Evolutionary conservation across 768 basidiomycete genomes (phyloP).

Genomic region (Tubosaeta sp.): DNA sequence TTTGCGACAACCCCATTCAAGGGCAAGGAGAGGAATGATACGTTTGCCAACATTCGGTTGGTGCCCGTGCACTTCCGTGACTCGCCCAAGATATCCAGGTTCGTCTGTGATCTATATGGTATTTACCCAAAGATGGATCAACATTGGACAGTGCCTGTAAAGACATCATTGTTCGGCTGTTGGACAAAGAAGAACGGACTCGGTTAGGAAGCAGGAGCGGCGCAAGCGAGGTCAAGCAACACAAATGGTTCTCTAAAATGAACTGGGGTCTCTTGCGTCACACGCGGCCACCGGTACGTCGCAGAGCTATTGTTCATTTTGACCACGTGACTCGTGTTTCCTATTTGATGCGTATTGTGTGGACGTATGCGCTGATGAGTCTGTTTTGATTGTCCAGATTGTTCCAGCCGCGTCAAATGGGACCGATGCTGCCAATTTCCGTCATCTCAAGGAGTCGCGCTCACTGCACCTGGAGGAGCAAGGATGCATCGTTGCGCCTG

Average conservation of each 20-base stretch:
- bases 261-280: conserved; percentile 97
- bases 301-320: background rate
- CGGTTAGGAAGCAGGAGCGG: conserved; percentile 90
- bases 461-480: conserved; percentile 86
- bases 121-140: conserved; percentile 7
- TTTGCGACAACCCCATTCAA: conserved; percentile 99
- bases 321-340: conserved; percentile 11
- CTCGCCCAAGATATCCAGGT: conserved; percentile 72
- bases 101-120: conserved; percentile 28
- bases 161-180: conserved; percentile 77
- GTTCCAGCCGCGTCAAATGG: conserved; percentile 72
- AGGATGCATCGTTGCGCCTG: conserved; percentile 32
- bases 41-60: conserved; percentile 92
- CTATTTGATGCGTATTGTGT: conserved; percentile 1
- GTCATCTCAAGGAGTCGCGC: conserved; percentile 83
- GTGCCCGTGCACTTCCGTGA: conserved; percentile 86
- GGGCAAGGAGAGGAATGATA: conserved; percentile 89
- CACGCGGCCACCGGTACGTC: conserved; percentile 83
- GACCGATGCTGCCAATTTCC: conserved; percentile 84
- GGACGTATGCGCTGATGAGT: conserved; percentile 25
- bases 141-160: conserved; percentile 65
- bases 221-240: conserved; percentile 97
- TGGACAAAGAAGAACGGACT: conserved; percentile 89
- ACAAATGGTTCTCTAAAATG: conserved; percentile 96
- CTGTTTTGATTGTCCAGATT: conserved; percentile 50